Evolutionary conservation across 345 rosid species (phyloP), one percentile per base, ranked within the genome.

Genomic region (Aquilaria malaccensis): DNA sequence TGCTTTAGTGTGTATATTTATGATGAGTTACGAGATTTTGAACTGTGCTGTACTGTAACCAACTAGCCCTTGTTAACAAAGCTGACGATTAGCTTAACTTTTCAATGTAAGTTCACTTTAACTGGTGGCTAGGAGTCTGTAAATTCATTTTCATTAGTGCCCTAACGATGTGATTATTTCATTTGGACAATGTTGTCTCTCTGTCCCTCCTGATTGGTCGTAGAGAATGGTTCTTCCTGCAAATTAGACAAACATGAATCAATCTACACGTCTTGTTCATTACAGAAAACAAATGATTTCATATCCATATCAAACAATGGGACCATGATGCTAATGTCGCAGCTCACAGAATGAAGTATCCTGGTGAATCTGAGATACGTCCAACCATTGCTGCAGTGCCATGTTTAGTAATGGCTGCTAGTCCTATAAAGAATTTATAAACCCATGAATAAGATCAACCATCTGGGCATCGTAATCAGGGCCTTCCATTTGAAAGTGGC

Each of bases 401-500:
- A 29, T 43, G 14, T 32, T 60, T 37, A 45, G 55, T 47, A 22
- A 13, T 22, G 41, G 59, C 54, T 13, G 41, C 50, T 33, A 55
- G 52, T 58, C 66, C 72, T 80, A 78, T 71, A 88, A 61, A 3
- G 95, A 84, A 15, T 78, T 73, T 56, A 80, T 76, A 59, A 95
- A 95, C 13, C 70, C 71, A 52, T 66, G 76, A 69, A 88, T 86
- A 59, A 79, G 63, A 62, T 76, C 76, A 50, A 77, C 87, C 99
- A 95, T 81, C 74, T 80, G 82, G 47, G 93, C 70, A 76, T 91
- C 98, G 72, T 74, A 91, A 22, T 64, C 85, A 47, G 91, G 89
- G 13, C 95, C 98, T 82, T 90, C 98, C 96, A 91, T 91, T 71
- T 91, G 90, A 69, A 95, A 95, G 68, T 91, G 99, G 55, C 98